Conservation (phyloP, 1,284 basidiomycete species). For the Ganoderma multipileum region DNA sequence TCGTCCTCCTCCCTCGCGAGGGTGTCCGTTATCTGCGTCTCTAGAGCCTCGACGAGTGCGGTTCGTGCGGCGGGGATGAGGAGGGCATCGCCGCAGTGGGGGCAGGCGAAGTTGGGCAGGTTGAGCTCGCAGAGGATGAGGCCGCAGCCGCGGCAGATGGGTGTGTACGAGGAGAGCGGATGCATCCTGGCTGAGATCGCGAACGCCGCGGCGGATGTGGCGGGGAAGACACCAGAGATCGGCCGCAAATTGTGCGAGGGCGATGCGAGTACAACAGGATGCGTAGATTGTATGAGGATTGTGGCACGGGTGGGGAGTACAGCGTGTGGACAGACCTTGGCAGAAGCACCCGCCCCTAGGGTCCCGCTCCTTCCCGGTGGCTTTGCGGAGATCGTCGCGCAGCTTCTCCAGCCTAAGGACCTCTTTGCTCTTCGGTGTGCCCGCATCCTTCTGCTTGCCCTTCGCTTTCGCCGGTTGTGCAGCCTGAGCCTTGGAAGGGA, state of each 20-base stretch:
- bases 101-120: conserved; percentile 60
- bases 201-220: background rate
- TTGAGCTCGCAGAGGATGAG: conserved; percentile 68
- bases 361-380: conserved; percentile 48
- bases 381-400: conserved; percentile 34
- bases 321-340: conserved; percentile 52
- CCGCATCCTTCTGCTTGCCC: conserved; percentile 33
- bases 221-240: background rate
- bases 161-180: conserved; percentile 57
- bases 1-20: conserved; percentile 56
- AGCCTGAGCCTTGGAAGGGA: conserved; percentile 30
- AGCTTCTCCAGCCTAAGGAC: conserved; percentile 40
- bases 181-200: conserved; percentile 60
- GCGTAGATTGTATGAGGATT: background rate
- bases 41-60: conserved; percentile 50
- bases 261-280: background rate
- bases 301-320: background rate
- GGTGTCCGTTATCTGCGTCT: conserved; percentile 50
- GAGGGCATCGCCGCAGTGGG: conserved; percentile 55
- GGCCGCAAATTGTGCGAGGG: background rate
- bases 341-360: conserved; percentile 73
- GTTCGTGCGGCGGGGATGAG: conserved; percentile 43
- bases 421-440: conserved; percentile 38
- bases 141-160: conserved; percentile 65
- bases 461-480: conserved; percentile 25